Base-by-base conservation (phyloP, 306 rosid genomes). In the Fragaria nilgerrensis region DNA sequence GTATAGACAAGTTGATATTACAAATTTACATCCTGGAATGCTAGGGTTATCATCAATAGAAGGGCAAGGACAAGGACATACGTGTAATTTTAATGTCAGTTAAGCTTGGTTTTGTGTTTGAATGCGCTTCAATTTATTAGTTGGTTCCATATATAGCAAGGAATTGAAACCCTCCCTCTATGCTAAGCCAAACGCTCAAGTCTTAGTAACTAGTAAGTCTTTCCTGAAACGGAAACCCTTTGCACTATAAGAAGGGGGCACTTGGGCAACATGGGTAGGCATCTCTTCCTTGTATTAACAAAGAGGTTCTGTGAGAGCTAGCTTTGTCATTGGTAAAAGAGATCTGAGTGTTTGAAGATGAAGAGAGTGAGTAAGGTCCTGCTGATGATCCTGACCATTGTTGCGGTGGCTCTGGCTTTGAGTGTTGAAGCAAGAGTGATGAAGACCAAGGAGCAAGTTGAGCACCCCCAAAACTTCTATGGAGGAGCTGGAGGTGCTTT, bases 381-480 rank as follows among this genome's bases (percentile, higher is more conserved):
- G 44, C 4, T 78, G 64, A 50, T 78, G 56, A 68, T 84, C 55
- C 81, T 83, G 68, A 72, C 81, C 70, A 44, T 74, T 43, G 64
- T 83, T 9, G 34, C 77, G 10, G 62, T 65, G 73, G 79, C 39
- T 23, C 73, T 77, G 17, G 68, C 84, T 66, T 45, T 69, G 45
- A 64, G 61, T 39, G 78, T 48, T 55, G 86, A 76, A 67, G 86
- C 75, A 53, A 83, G 80, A 67, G 7, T 50, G 59, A 1, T 82
- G 65, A 74, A 78, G 77, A 78, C 77, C 73, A 47, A 20, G 3
- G 72, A 81, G 37, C 59, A 64, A 22, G 82, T 82, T 63, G 74
- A 69, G 22, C 80, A 82, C 6, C 86, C 86, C 2, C 68, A 82
- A 41, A 82, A 68, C 74, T 69, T 78, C 74, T 63, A 7, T 43